Evolutionary conservation across 2,329 filamentous ascomycete species (phyloP).

Genomic region (Ceratocystis huliohia): DNA sequence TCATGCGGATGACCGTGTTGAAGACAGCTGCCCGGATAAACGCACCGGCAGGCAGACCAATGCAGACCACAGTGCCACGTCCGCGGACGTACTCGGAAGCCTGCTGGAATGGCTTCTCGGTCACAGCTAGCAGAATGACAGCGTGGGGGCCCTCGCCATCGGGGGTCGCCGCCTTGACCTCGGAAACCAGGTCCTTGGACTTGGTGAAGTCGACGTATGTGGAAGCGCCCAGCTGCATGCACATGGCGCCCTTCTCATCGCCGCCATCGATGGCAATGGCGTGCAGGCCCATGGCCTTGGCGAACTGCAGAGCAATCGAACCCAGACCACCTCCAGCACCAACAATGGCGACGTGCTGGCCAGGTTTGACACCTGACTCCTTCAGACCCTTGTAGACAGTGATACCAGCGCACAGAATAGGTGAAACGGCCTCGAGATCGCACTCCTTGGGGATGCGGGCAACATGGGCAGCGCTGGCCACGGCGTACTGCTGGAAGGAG

Average conservation of each 20-base stretch:
- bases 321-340: constrained; percentile 78
- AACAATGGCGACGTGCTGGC: constrained; percentile 70
- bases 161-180: constrained; percentile 67
- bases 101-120: constrained; percentile 91
- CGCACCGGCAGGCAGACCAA: constrained; percentile 73
- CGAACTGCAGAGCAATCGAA: constrained; percentile 71
- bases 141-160: constrained; percentile 79
- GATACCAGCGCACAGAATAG: constrained; percentile 72
- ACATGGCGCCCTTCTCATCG: constrained; percentile 64
- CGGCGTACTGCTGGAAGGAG: constrained; percentile 82
- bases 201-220: constrained; percentile 70
- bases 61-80: constrained; percentile 71
- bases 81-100: constrained; percentile 78
- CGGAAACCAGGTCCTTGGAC: constrained; percentile 64
- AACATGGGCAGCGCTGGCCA: constrained; percentile 76
- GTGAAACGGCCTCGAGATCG: constrained; percentile 62
- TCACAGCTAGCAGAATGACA: constrained; percentile 72
- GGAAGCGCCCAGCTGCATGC: constrained; percentile 54
- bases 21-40: constrained; percentile 77
- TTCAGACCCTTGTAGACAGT: constrained; percentile 89
- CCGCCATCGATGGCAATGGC: constrained; percentile 74
- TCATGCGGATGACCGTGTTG: constrained; percentile 77
- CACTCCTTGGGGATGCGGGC: constrained; percentile 68
- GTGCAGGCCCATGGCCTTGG: constrained; percentile 75
- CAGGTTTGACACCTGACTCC: constrained; percentile 61